Evolutionary conservation across 768 basidiomycete genomes (phyloP), one percentile per base, ranked within the genome.

Genomic region (Asterophora parasitica): DNA sequence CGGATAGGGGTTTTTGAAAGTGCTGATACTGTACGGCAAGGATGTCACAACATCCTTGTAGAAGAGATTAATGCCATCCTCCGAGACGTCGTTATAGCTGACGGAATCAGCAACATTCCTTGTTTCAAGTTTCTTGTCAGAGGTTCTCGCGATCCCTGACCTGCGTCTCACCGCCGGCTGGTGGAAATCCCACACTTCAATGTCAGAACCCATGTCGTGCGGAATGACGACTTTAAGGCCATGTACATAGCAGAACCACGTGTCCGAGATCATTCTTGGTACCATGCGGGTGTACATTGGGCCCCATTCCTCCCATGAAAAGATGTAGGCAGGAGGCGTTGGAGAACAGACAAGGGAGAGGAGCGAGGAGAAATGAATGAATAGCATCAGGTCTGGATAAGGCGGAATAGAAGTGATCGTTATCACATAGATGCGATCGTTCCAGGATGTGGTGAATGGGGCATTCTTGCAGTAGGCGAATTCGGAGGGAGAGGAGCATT

Each of bases 181-280:
- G 38, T 46, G 40, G 19, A 51, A 51, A 33, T 51, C 50, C 36
- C 36, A 46, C 4, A 51, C 27, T 16, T 49, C 48, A 19, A 43
- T 16, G 8, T n/a, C 23, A 8, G 30, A 31, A 31, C 10, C 30
- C 44, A 12, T 7, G n/a, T 7, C n/a, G 6, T 3, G 9, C 7
- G 39, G 32, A 11, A 48, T 39, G 15, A 52, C 23, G 5, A 33
- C 50, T 32, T 38, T 42, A 9, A 52, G 20, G 7, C 50, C 50
- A 42, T 52, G 46, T 8, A 52, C 50, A 34, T 47, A 52, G 40
- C 50, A 52, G 30, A 52, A 47, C 50, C 50, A 52, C 19, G 31
- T 37, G 27, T 35, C 34, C n/a, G 45, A 46, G 8, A 52, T 12
- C 11, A 30, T 16, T 7, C 28, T 23, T 17, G 42, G 33, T 9